Conservation (phyloP, 2,329 filamentous ascomycete genomes). For the Sclerotiophoma versabilis region DNA sequence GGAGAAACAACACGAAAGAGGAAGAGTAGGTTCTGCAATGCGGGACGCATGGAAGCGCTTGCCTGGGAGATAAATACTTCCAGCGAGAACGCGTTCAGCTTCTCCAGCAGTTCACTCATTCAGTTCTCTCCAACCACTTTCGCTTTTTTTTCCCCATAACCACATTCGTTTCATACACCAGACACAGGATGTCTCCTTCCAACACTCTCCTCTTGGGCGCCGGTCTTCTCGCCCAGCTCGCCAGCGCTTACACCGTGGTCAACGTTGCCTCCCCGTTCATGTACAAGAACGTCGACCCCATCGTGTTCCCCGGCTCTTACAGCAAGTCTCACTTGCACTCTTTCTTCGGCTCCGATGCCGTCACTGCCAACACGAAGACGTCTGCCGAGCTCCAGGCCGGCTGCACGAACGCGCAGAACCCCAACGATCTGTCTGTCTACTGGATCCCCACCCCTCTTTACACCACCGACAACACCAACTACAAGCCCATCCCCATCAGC, state of each 20-base stretch:
- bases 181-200: constrained; percentile 42
- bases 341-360: constrained; percentile 55
- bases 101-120: constrained; percentile 4
- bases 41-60: neutral
- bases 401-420: constrained; percentile 56
- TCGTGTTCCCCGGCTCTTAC: constrained; percentile 52
- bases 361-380: constrained; percentile 50
- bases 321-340: constrained; percentile 53
- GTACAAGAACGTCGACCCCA: constrained; percentile 56
- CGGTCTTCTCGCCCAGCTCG: constrained; percentile 36
- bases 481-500: constrained; percentile 40
- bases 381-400: constrained; percentile 52
- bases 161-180: constrained; percentile 12
- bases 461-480: constrained; percentile 44
- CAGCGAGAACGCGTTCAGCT: neutral
- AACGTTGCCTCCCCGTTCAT: constrained; percentile 49
- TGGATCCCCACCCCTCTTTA: constrained; percentile 56
- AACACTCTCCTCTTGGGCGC: constrained; percentile 30
- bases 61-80: constrained; percentile 9
- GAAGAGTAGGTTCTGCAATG: constrained; percentile 2
- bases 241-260: constrained; percentile 45
- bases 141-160: constrained; percentile 3
- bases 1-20: constrained; percentile 2
- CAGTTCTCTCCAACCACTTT: neutral
- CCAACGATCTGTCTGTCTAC: constrained; percentile 58